A percentile compares a stretch with the other conserved stretches of the same genome.
Evolutionary conservation across 768 basidiomycete species (phyloP).

Genomic region (Postia placenta): DNA sequence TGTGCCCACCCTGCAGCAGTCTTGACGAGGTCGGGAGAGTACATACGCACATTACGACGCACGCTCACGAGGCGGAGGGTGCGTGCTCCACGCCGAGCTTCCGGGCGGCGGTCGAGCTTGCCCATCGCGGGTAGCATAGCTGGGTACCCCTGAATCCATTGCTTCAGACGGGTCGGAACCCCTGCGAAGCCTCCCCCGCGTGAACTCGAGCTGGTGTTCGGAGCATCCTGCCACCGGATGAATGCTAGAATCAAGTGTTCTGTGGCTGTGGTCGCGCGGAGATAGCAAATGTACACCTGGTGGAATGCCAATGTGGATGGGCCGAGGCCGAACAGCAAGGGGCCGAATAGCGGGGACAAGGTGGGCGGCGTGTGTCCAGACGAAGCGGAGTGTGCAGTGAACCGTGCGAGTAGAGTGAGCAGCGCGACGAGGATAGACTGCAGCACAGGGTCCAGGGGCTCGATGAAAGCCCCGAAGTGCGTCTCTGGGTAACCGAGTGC

Average conservation of each 20-base stretch:
- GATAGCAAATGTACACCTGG: slow-evolving; percentile 61
- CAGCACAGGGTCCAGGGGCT: slow-evolving; percentile 43
- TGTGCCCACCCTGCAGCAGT: slow-evolving; percentile 46
- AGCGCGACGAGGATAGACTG: slow-evolving; percentile 62
- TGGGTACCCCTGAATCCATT: slow-evolving; percentile 90
- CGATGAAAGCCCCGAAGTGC: slow-evolving; percentile 68
- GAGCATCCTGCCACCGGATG: slow-evolving; percentile 70
- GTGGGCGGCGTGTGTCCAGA: slow-evolving; percentile 91
- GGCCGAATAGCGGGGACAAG: slow-evolving; percentile 84
- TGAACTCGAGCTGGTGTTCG: slow-evolving; percentile 27
- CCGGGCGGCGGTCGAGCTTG: slow-evolving; percentile 43
- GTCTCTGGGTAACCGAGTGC: slow-evolving; percentile 63
- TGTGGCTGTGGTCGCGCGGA: slow-evolving; percentile 78
- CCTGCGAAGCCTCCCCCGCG: slow-evolving; percentile 52
- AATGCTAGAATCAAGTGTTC: slow-evolving; percentile 92
- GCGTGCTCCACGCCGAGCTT: slow-evolving; percentile 70
- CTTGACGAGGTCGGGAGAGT: slow-evolving; percentile 79
- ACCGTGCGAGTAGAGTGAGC: slow-evolving; percentile 73
- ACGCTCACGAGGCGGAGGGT: slow-evolving; percentile 75
- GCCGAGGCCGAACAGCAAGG: slow-evolving; percentile 81
- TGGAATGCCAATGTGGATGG: slow-evolving; percentile 45
- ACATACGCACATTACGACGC: slow-evolving; percentile 79
- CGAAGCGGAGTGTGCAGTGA: slow-evolving; percentile 76
- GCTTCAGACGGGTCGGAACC: slow-evolving; percentile 80
- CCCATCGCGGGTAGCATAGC: slow-evolving; percentile 63